Conservation (phyloP, 352 stramenopile species). For the Globisporangium polare region DNA sequence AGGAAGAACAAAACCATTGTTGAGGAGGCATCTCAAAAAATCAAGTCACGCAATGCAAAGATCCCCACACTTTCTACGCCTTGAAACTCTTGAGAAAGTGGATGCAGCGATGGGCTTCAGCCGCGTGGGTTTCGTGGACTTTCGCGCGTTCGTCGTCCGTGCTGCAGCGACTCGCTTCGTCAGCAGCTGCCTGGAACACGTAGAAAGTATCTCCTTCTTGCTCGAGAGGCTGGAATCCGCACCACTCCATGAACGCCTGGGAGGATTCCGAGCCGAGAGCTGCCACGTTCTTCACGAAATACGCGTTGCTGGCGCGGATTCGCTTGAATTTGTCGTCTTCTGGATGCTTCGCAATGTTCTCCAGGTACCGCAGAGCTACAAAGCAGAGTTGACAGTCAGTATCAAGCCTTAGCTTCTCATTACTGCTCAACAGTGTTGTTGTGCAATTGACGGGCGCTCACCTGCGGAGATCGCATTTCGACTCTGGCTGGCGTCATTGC, state of each 20-base stretch:
- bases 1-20: background rate
- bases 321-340: slow-evolving; percentile 60
- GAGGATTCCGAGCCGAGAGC: slow-evolving; percentile 3
- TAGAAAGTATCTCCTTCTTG: slow-evolving; percentile 41
- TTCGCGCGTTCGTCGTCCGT: slow-evolving; percentile 4
- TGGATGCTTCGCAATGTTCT: slow-evolving; percentile 55
- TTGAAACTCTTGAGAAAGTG: slow-evolving; percentile 7
- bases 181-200: slow-evolving; percentile 21
- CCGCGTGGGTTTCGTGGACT: background rate
- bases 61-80: background rate
- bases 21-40: background rate
- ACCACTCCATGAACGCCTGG: slow-evolving; percentile 42
- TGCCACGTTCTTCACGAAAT: slow-evolving; percentile 53
- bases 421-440: too few relatives aligned
- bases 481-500: slow-evolving; percentile 12
- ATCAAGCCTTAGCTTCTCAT: background rate
- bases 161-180: background rate
- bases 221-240: slow-evolving; percentile 32
- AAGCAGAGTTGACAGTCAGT: slow-evolving; percentile 3
- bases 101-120: slow-evolving; percentile 7
- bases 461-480: slow-evolving; percentile 32
- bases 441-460: slow-evolving; percentile 10
- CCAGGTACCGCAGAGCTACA: slow-evolving; percentile 55
- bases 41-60: background rate
- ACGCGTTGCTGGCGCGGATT: slow-evolving; percentile 73